Evolutionary conservation across 1,284 basidiomycete genomes (phyloP), one percentile per base, ranked within the genome.

Genomic region (Ganoderma multipileum): DNA sequence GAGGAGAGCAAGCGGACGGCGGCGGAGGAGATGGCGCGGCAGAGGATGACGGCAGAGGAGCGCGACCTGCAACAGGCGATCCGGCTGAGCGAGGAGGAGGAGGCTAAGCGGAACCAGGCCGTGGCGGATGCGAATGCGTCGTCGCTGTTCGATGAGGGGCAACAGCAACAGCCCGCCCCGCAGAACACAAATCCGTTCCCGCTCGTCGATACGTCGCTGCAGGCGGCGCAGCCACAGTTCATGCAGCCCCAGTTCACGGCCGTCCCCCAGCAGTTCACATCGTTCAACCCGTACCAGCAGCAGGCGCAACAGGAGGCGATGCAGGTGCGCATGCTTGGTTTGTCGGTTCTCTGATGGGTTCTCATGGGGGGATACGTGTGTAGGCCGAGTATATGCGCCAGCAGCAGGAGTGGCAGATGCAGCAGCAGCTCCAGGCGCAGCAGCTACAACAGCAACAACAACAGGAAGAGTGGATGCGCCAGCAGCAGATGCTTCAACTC

Each of bases 261-360:
- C 5, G 75, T 91, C 65, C 87, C 87, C 72, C 88, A 90, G 0
- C 90, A 92, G 75, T 89, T 88, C 72, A 95, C 90, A 66, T 96
- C 96, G 74, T 97, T 98, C 88, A 98, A 97, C 72, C 97, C 97
- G 0, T 99, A 98, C 77, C 93, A 98, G 71, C 96, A 98, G 81
- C 93, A 97, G 74, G 91, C 95, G 62, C 95, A 99, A 77, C 91
- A 98, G 74, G 91, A 94, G 78, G 91, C 91, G 23, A 86, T 89
- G 76, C 90, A 92, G 82, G 86, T 86, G 67, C 26, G 76, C 38
- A 23, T 36, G 7, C 23, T 58, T 36, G 41, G 2, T 61, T 6
- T 54, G 16, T 23, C 20, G 9, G 16, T 2, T 38, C 2, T 26
- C n/a, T 33, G 3, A 1, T 8, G 8, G 14, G 7, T 36, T 70